These are phyloP conservation scores for Striga asiatica DNA, from an alignment of 257 asterid species.

Conservation along the genomic window DNA sequence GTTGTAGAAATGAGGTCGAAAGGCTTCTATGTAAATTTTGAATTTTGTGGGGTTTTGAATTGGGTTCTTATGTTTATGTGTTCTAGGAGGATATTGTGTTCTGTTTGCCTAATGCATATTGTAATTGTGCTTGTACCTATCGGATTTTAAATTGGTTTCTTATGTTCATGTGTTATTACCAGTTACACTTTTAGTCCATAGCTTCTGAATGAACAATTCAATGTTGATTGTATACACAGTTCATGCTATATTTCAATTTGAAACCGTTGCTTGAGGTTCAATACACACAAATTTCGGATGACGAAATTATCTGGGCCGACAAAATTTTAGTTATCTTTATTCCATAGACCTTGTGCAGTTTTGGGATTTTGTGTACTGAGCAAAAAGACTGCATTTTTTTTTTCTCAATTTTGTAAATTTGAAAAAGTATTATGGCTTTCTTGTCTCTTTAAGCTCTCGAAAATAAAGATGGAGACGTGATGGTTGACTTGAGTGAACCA, in stretches of 20 bases:
- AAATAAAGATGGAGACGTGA: conserved; percentile 33
- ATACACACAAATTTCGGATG: too few relatives aligned
- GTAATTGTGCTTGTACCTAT: too few relatives aligned
- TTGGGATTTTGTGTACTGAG: too few relatives aligned
- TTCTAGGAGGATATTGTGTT: not conserved
- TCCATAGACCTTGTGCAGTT: too few relatives aligned
- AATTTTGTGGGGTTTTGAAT: not conserved
- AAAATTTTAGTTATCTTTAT: too few relatives aligned
- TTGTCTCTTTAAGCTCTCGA: conserved; percentile 31
- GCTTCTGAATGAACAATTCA: too few relatives aligned
- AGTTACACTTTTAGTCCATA: not conserved
- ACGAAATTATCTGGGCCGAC: too few relatives aligned
- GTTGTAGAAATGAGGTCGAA: not conserved
- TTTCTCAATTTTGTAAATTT: not conserved
- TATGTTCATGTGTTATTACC: not conserved
- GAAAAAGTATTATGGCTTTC: conserved; percentile 6
- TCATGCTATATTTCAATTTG: too few relatives aligned
- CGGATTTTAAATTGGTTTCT: not conserved
- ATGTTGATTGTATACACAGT: not conserved
- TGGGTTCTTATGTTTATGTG: not conserved
- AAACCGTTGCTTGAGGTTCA: not conserved
- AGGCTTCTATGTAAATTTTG: not conserved
- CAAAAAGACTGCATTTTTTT: too few relatives aligned
- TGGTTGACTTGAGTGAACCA: conserved; percentile 58
- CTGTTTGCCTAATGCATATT: not conserved